A percentile compares a stretch with the other conserved stretches of the same genome.
Evolutionary conservation across 768 basidiomycete species (phyloP).

Genomic region (Suillus paluster): DNA sequence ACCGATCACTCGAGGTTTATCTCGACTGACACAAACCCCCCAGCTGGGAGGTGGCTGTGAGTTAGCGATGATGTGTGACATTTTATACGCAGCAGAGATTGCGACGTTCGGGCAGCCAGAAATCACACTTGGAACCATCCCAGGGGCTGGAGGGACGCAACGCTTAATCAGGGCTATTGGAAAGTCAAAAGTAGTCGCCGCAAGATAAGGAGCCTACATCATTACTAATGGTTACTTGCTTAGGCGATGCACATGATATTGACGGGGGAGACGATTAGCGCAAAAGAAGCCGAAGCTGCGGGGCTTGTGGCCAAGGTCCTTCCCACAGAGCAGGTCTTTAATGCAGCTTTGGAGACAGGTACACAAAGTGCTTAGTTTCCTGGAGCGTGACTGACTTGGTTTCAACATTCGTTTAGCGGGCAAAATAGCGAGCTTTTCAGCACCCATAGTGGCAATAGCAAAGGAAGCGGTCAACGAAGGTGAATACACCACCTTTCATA

Average conservation of each 20-base stretch:
- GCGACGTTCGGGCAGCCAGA: slow-evolving; percentile 96
- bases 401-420: slow-evolving; percentile 18
- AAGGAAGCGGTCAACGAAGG: slow-evolving; percentile 58
- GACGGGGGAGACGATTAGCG: slow-evolving; percentile 51
- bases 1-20: neutral
- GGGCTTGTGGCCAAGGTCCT: slow-evolving; percentile 55
- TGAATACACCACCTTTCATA: slow-evolving; percentile 14
- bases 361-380: neutral
- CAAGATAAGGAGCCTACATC: neutral
- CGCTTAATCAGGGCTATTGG: slow-evolving; percentile 84
- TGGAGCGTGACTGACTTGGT: neutral
- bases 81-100: slow-evolving; percentile 84
- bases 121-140: slow-evolving; percentile 92
- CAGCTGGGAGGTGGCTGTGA: slow-evolving; percentile 98
- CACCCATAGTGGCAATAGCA: slow-evolving; percentile 39
- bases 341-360: slow-evolving; percentile 48
- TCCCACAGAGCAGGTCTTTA: slow-evolving; percentile 41
- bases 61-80: slow-evolving; percentile 94
- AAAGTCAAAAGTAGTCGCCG: slow-evolving; percentile 58
- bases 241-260: slow-evolving; percentile 62
- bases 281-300: slow-evolving; percentile 48
- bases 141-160: slow-evolving; percentile 93
- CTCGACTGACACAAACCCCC: neutral
- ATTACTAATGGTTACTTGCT: neutral
- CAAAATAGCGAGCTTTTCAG: slow-evolving; percentile 37